phyloP scores from a whole-genome alignment of 768 basidiomycete genomes.

The Tulasnella sp. region DNA sequence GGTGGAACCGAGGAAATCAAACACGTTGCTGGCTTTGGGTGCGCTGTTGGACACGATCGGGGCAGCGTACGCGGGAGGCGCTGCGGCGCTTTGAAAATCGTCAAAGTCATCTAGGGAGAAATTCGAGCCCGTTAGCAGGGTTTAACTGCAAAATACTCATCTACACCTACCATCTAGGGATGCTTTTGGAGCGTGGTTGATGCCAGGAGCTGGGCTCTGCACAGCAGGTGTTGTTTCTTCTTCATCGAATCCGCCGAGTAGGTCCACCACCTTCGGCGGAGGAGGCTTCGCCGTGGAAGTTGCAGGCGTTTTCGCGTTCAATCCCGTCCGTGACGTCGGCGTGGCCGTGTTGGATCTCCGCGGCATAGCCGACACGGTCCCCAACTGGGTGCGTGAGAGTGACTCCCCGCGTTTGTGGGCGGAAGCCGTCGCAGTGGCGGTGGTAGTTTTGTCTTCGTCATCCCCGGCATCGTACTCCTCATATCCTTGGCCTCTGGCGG shows the following conservation, averaged over 20 bases:
- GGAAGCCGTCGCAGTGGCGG: slow-evolving; percentile 22
- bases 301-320: neutral
- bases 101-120: slow-evolving; percentile 62
- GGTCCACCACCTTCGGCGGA: slow-evolving; percentile 25
- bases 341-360: slow-evolving; percentile 27
- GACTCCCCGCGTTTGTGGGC: slow-evolving; percentile 32
- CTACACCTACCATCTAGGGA: slow-evolving; percentile 21
- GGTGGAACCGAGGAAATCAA: slow-evolving; percentile 21
- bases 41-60: neutral
- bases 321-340: slow-evolving; percentile 5
- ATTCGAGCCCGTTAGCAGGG: too few species aligned
- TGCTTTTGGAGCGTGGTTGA: neutral
- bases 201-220: slow-evolving; percentile 10
- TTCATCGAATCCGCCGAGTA: slow-evolving; percentile 53
- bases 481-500: slow-evolving; percentile 47
- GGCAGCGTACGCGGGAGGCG: slow-evolving; percentile 26
- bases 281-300: slow-evolving; percentile 20
- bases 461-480: slow-evolving; percentile 95
- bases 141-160: slow-evolving; percentile 31
- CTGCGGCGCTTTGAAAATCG: slow-evolving; percentile 72
- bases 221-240: slow-evolving; percentile 29
- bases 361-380: slow-evolving; percentile 29
- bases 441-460: slow-evolving; percentile 52
- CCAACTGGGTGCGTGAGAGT: slow-evolving; percentile 25
- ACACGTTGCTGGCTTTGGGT: slow-evolving; percentile 30